A percentile compares a stretch with the other conserved stretches of the same genome.
Evolutionary conservation across 176 grass and related monocot genomes (phyloP).

Genomic region (Avena eriantha): DNA sequence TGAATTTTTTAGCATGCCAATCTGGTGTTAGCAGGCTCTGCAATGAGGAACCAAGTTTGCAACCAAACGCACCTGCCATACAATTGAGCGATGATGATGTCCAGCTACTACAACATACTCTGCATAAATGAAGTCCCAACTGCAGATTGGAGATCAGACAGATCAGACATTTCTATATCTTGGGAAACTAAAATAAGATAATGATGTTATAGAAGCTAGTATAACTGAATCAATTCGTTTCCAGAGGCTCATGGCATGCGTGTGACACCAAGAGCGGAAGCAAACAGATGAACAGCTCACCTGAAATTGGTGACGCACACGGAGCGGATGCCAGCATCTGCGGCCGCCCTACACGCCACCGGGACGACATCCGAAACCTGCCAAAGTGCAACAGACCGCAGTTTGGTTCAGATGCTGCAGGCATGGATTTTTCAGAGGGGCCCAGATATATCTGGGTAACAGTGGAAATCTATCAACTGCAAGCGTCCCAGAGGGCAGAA

Average conservation of each 20-base stretch:
- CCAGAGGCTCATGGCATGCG: neutral
- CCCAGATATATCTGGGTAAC: neutral
- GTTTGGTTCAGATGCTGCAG: conserved; percentile 6
- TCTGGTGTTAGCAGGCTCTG: conserved; percentile 1
- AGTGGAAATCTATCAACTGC: neutral
- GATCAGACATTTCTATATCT: neutral
- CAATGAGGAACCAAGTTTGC: neutral
- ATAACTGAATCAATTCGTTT: neutral
- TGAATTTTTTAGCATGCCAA: neutral
- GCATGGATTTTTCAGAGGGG: neutral
- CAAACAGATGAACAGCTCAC: conserved; percentile 32
- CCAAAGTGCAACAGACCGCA: conserved; percentile 20
- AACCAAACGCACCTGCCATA: conserved; percentile 76
- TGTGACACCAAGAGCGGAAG: neutral
- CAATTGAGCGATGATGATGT: conserved; percentile 90
- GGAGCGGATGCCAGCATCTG: conserved; percentile 91
- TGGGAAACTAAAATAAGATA: neutral
- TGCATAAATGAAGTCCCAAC: conserved; percentile 99
- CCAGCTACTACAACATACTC: conserved; percentile 91
- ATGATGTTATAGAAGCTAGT: neutral
- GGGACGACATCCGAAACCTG: conserved; percentile 99
- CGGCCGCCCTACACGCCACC: conserved; percentile 84
- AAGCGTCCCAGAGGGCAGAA: neutral
- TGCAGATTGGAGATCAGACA: conserved; percentile 45
- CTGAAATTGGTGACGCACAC: conserved; percentile 98